Evolutionary conservation across 352 stramenopile genomes (phyloP).

Genomic region (Pythium rhizo-oryzae): DNA sequence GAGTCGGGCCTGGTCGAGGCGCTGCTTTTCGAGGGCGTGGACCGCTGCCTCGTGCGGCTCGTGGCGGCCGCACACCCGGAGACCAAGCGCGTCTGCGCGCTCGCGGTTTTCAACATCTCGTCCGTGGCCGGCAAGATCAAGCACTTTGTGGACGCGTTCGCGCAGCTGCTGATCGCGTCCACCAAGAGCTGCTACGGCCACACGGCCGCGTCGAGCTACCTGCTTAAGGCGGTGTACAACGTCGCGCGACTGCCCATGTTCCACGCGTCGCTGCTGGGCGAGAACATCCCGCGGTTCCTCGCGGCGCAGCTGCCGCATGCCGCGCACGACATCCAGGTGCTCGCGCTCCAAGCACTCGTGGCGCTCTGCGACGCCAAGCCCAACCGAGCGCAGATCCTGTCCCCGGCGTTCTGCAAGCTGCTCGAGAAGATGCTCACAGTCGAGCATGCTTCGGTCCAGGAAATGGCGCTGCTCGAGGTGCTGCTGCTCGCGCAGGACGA

Average conservation of each 20-base stretch:
- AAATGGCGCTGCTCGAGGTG: slow-evolving; percentile 56
- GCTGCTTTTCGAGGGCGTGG: slow-evolving; percentile 71
- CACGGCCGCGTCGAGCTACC: slow-evolving; percentile 36
- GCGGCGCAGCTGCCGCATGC: slow-evolving; percentile 47
- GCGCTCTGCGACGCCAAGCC: slow-evolving; percentile 51
- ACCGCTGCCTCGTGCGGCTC: slow-evolving; percentile 59
- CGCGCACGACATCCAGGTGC: slow-evolving; percentile 37
- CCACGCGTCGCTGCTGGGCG: slow-evolving; percentile 55
- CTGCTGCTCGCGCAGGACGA: slow-evolving; percentile 65
- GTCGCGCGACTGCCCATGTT: slow-evolving; percentile 56
- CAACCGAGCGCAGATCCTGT: slow-evolving; percentile 57
- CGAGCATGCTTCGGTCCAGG: slow-evolving; percentile 44
- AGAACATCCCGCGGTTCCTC: slow-evolving; percentile 71
- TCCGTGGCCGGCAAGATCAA: slow-evolving; percentile 57
- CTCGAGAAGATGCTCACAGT: slow-evolving; percentile 49
- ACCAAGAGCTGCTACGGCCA: slow-evolving; percentile 31
- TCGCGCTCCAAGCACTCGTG: slow-evolving; percentile 53
- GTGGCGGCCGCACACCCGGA: slow-evolving; percentile 47
- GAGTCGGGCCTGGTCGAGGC: slow-evolving; percentile 54
- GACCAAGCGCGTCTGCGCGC: slow-evolving; percentile 69
- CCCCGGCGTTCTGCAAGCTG: slow-evolving; percentile 50
- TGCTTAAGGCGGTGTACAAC: slow-evolving; percentile 81
- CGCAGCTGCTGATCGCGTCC: slow-evolving; percentile 50
- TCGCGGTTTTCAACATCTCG: slow-evolving; percentile 77
- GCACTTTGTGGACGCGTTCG: slow-evolving; percentile 66